These are phyloP conservation scores for Bothriochloa decipiens DNA, from an alignment of 176 grass and related monocot genomes.

Conservation along the genomic window DNA sequence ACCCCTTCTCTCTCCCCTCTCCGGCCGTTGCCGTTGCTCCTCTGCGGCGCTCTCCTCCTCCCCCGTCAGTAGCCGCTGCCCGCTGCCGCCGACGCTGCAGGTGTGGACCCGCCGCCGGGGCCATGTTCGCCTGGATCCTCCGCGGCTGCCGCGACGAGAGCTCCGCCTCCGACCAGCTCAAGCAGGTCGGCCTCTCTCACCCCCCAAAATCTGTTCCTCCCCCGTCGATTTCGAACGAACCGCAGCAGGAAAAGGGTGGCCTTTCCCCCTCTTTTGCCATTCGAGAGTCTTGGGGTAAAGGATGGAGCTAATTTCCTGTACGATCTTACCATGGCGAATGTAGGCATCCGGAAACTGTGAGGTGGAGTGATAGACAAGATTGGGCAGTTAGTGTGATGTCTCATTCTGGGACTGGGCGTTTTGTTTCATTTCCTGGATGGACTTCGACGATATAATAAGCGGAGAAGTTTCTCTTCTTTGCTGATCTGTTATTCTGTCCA, in stretches of 20 bases:
- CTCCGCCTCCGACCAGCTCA: constrained; percentile 66
- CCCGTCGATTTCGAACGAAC: background rate
- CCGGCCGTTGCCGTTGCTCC: constrained; percentile 24
- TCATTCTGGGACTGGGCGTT: background rate
- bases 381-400: background rate
- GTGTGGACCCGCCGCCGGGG: background rate
- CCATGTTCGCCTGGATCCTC: constrained; percentile 58
- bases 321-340: background rate
- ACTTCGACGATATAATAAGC: background rate
- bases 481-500: background rate
- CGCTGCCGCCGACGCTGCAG: background rate
- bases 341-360: background rate
- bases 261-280: background rate
- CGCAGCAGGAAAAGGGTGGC: background rate
- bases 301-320: background rate
- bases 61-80: background rate
- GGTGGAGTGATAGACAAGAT: background rate
- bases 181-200: constrained; percentile 39
- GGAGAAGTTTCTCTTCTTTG: background rate
- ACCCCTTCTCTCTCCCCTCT: background rate
- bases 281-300: background rate
- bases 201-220: background rate
- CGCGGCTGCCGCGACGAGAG: constrained; percentile 52
- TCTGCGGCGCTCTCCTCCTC: background rate
- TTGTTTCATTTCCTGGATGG: background rate